Evolutionary conservation across 345 rosid species (phyloP), one percentile per base, ranked within the genome.

Genomic region (Pistacia atlantica): DNA sequence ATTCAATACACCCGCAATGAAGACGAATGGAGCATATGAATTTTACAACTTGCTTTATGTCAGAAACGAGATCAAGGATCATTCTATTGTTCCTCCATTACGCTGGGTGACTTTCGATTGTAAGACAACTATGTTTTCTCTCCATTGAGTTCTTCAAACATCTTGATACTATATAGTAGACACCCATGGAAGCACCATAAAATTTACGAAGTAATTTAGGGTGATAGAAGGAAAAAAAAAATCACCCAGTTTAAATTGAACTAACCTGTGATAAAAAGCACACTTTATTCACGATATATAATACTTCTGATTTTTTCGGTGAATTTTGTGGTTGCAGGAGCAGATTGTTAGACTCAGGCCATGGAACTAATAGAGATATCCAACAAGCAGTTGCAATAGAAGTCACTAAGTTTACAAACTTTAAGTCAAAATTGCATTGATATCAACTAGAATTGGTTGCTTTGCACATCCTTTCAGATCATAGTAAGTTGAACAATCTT

Each of bases 51-150:
- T 83, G 72, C 75, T 80, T 54, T 38, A 78, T 31, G 45, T 59
- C 17, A 69, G 16, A 11, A 74, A 80, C 3, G n/a, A 52, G 11
- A 54, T 65, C 8, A 63, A 74, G n/a, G 75, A 72, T 17, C 16
- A 49, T 13, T 7, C 73, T 42, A 8, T 60, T 6, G 69, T 59
- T 17, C 37, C 74, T 91, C 91, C 94, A 45, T 56, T 89, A 6
- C 72, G 78, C 79, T 90, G 97, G 97, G 89, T 87, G 42, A 90
- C 90, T 73, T 92, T 92, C 52, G 91, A 92, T 31, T 92, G 92
- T 88, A 80, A 83, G 89, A 72, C 31, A 62, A 14, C 28, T 70
- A 10, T 35, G 16, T 14, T 33, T 33, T 17, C 4, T 64, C 3
- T 64, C 45, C 42, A 28, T 28, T 11, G 38, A 61, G 4, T 2